Percentiles rank a stretch among this genome's conserved stretches.
Conservation (phyloP, 495 filamentous ascomycete species). For the Xylaria curta region DNA sequence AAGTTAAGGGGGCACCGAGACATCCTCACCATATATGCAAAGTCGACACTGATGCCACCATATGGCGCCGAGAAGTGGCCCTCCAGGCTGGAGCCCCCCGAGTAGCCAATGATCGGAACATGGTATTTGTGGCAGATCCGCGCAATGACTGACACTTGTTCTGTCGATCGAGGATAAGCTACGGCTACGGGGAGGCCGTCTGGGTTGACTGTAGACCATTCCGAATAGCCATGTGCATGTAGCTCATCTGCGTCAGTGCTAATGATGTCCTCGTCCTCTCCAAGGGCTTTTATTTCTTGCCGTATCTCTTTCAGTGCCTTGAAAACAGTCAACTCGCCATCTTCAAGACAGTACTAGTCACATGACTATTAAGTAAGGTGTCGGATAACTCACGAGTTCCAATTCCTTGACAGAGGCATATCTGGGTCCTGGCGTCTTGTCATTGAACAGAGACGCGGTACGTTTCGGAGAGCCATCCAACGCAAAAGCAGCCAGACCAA, state of each 20-base stretch:
- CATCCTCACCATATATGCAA: slow-evolving; percentile 69
- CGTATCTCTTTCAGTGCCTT: slow-evolving; percentile 70
- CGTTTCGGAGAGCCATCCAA: slow-evolving; percentile 32
- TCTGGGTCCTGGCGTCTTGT: slow-evolving; percentile 43
- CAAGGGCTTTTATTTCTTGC: slow-evolving; percentile 49
- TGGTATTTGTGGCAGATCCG: slow-evolving; percentile 82
- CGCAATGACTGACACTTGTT: slow-evolving; percentile 80
- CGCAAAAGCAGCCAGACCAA: slow-evolving; percentile 42
- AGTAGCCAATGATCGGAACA: slow-evolving; percentile 88
- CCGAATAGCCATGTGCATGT: slow-evolving; percentile 81
- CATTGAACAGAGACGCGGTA: slow-evolving; percentile 46
- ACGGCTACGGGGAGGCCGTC: slow-evolving; percentile 81
- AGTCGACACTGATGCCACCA: slow-evolving; percentile 89
- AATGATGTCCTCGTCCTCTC: slow-evolving; percentile 70
- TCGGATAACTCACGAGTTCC: slow-evolving; percentile 51
- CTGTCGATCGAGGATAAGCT: slow-evolving; percentile 76
- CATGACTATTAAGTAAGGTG: neutral
- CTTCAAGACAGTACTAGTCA: neutral
- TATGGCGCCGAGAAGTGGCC: slow-evolving; percentile 86
- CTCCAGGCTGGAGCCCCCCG: slow-evolving; percentile 85
- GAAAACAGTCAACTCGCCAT: slow-evolving; percentile 32
- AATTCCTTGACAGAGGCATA: slow-evolving; percentile 59
- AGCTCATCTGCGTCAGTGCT: slow-evolving; percentile 86
- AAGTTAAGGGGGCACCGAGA: no score
- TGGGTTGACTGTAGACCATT: slow-evolving; percentile 86